These are phyloP conservation scores for Trichosporon inkin DNA, from an alignment of 1,284 basidiomycete species.

Conservation along the genomic window DNA sequence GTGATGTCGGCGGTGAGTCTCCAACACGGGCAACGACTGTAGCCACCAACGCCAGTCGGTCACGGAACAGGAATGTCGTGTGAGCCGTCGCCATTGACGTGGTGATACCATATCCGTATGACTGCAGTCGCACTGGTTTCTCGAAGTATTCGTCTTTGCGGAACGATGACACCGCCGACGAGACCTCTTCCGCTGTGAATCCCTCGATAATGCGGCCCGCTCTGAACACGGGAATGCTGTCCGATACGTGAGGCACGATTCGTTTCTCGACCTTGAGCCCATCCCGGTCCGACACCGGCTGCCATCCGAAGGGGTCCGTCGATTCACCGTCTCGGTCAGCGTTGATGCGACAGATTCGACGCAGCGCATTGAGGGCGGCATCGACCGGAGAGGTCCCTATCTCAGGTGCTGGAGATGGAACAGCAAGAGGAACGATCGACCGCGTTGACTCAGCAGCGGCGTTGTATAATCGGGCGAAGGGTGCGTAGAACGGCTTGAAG, in stretches of 20 bases:
- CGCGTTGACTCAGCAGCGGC: slow-evolving; percentile 60
- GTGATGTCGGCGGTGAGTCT: slow-evolving; percentile 51
- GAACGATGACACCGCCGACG: slow-evolving; percentile 61
- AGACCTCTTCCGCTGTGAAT: slow-evolving; percentile 86
- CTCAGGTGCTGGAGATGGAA: slow-evolving; percentile 47
- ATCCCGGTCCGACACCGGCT: slow-evolving; percentile 68
- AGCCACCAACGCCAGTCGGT: slow-evolving; percentile 79
- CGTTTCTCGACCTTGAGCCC: slow-evolving; percentile 74
- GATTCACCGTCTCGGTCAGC: slow-evolving; percentile 55
- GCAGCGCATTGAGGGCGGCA: slow-evolving; percentile 75
- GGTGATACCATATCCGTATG: slow-evolving; percentile 70
- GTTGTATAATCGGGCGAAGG: slow-evolving; percentile 66
- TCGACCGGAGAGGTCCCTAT: slow-evolving; percentile 55
- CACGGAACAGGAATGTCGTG: slow-evolving; percentile 84
- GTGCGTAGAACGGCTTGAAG: slow-evolving; percentile 40
- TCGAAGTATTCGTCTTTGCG: slow-evolving; percentile 52
- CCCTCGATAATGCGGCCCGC: slow-evolving; percentile 92
- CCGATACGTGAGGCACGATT: slow-evolving; percentile 70
- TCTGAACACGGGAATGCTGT: slow-evolving; percentile 76
- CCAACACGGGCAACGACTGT: slow-evolving; percentile 65
- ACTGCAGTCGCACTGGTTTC: slow-evolving; percentile 65
- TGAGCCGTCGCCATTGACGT: slow-evolving; percentile 56
- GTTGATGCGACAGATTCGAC: slow-evolving; percentile 72
- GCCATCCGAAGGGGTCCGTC: slow-evolving; percentile 65
- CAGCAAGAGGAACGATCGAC: slow-evolving; percentile 43